Conservation (phyloP, 2,329 filamentous ascomycete species). For the Orbilia javanica region DNA sequence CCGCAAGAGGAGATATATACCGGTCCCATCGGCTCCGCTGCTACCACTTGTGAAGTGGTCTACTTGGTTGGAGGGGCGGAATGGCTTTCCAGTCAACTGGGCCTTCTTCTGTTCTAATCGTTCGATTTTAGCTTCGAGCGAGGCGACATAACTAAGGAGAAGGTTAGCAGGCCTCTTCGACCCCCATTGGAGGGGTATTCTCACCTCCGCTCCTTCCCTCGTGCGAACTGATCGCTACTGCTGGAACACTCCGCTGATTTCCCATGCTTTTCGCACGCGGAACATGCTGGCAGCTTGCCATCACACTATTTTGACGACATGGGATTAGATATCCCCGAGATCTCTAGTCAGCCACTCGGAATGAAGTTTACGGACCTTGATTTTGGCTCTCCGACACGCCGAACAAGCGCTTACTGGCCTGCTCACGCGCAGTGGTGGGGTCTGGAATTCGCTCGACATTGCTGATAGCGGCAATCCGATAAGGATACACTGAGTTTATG, state of each 20-base stretch:
- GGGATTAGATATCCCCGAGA: conserved; percentile 28
- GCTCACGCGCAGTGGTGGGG: conserved; percentile 74
- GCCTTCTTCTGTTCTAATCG: conserved; percentile 56
- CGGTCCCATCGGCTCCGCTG: conserved; percentile 26
- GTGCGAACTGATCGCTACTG: conserved; percentile 93
- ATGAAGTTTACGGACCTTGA: conserved; percentile 74
- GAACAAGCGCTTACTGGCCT: conserved; percentile 84
- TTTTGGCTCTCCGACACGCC: conserved; percentile 88
- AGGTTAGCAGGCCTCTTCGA: conserved; percentile 56
- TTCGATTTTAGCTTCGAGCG: conserved; percentile 69
- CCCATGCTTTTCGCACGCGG: conserved; percentile 91
- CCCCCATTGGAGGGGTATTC: neutral
- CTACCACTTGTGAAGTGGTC: conserved; percentile 46
- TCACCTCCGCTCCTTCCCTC: conserved; percentile 91
- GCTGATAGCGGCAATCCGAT: conserved; percentile 32
- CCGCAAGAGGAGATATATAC: conserved; percentile 2
- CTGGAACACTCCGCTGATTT: conserved; percentile 89
- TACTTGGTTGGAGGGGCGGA: conserved; percentile 54
- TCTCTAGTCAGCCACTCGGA: neutral
- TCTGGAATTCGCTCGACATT: conserved; percentile 56
- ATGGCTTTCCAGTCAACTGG: conserved; percentile 56
- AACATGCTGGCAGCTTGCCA: conserved; percentile 93
- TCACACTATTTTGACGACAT: conserved; percentile 74
- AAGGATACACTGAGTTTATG: conserved; percentile 1
- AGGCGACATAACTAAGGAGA: conserved; percentile 81